Evolutionary conservation across 805 yeast genomes (phyloP), one percentile per base, ranked within the genome.

Genomic region (Nakazawaea ernobii): DNA sequence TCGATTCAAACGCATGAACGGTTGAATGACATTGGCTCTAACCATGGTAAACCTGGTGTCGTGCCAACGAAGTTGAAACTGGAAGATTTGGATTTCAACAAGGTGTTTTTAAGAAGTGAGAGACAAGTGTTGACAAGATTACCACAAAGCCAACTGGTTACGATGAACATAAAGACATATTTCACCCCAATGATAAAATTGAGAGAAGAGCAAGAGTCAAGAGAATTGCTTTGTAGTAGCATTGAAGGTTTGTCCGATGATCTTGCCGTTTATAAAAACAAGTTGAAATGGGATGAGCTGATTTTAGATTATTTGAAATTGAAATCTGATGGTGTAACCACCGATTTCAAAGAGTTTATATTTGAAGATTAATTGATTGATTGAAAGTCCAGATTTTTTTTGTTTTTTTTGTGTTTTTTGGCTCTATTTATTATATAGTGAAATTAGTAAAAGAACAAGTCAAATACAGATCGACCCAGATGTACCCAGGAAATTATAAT

Each of bases 261-360:
- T 26, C 65, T 82, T 49, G 74, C 78, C 2, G 67, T 64, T 17
- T 83, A 83, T 65, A 83, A 83, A 61, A 68, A 77, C 44, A 69
- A 75, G 15, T 70, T 69, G 4, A 80, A 70, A 53, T 82, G 88
- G 85, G 83, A 72, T 1, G 69, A 67, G 1, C 69, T 75, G 4
- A 69, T 68, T 0, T 55, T 49, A 26, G 42, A 49, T 29, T 50
- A 39, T 32, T 20, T 50, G 17, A 29, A 9, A 9, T 17, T 7
- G 29, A 42, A 41, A 42, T 39, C 43, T n/a, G 26, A 39, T 33
- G 50, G 47, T 14, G 10, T 37, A 7, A 28, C 27, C 13, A 27
- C n/a, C 5, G 24, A 36, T 17, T 17, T 36, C 13, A 36, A 43
- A 30, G 42, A 43, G 32, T 43, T 14, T 10, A 7, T 43, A 13